A percentile compares a stretch with the other conserved stretches of the same genome.
These are phyloP conservation scores for Lactarius evosmus DNA, from an alignment of 768 basidiomycete species.

Conservation along the genomic window DNA sequence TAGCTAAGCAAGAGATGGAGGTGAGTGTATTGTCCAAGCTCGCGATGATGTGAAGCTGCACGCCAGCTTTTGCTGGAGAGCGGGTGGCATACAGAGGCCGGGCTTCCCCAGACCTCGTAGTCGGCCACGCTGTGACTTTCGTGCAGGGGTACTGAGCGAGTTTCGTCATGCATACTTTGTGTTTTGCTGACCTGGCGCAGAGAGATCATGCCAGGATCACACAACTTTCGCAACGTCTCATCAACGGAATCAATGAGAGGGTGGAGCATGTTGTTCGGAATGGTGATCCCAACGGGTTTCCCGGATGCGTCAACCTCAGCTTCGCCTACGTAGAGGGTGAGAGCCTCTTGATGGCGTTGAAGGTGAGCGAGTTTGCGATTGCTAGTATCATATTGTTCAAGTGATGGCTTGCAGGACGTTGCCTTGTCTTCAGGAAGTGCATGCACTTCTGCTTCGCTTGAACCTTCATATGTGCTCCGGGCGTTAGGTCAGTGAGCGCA, in stretches of 20 bases:
- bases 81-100: conserved; percentile 36
- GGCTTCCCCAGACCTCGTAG: conserved; percentile 40
- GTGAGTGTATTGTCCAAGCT: conserved; percentile 51
- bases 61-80: conserved; percentile 31
- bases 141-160: conserved; percentile 94
- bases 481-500: conserved; percentile 64
- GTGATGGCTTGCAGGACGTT: conserved; percentile 62
- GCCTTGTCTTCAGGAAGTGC: conserved; percentile 97
- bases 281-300: conserved; percentile 87
- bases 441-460: conserved; percentile 96
- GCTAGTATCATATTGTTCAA: not conserved
- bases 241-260: conserved; percentile 73
- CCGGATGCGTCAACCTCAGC: conserved; percentile 93
- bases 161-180: conserved; percentile 29
- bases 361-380: conserved; percentile 48
- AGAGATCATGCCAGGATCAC: conserved; percentile 75
- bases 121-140: conserved; percentile 59
- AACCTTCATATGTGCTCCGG: conserved; percentile 96
- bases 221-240: conserved; percentile 73
- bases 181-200: conserved; percentile 42
- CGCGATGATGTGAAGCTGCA: conserved; percentile 37
- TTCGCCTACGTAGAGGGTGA: conserved; percentile 98
- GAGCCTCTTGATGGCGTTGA: conserved; percentile 94
- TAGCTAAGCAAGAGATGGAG: conserved; percentile 89
- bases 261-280: conserved; percentile 93